Evolutionary conservation across 805 yeast species (phyloP).

Genomic region (Candida namnaoensis): DNA sequence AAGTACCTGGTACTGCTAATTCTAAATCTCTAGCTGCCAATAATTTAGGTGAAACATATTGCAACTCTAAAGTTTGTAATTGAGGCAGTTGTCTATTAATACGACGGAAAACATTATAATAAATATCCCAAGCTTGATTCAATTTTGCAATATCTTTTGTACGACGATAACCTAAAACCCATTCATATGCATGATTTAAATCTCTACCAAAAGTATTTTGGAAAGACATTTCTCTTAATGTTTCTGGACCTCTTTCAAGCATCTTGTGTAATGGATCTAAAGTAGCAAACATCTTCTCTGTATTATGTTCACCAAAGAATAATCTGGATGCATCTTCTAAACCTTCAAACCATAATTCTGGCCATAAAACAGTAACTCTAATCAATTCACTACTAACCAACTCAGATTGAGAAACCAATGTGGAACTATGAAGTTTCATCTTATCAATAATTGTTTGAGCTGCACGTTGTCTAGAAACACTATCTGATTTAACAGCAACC

Average conservation of each 20-base stretch:
- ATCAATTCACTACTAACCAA: constrained; percentile 89
- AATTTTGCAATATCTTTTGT: constrained; percentile 81
- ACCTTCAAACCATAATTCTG: constrained; percentile 97
- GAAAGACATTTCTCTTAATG: constrained; percentile 87
- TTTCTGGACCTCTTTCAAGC: constrained; percentile 83
- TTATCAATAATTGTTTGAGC: constrained; percentile 87
- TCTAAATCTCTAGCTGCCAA: constrained; percentile 72
- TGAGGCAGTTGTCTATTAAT: constrained; percentile 87
- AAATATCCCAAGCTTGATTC: constrained; percentile 97
- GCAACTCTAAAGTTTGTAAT: constrained; percentile 76
- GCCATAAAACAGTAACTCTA: constrained; percentile 94
- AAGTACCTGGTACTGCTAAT: constrained; percentile 91
- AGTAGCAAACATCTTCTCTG: constrained; percentile 89
- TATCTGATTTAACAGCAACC: constrained; percentile 92
- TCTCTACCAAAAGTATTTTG: constrained; percentile 92
- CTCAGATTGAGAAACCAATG: constrained; percentile 85
- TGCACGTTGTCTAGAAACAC: constrained; percentile 81
- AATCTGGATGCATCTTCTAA: constrained; percentile 92
- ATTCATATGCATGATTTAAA: constrained; percentile 83
- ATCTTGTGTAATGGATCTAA: constrained; percentile 82
- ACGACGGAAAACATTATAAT: constrained; percentile 87
- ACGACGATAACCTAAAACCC: constrained; percentile 80
- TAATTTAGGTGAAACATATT: constrained; percentile 88
- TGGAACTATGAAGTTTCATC: constrained; percentile 82
- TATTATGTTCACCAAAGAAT: constrained; percentile 89